A percentile compares a stretch with the other conserved stretches of the same genome.
phyloP scores from a whole-genome alignment of 2,329 filamentous ascomycete genomes.

The Phaeosphaeria sp. region DNA sequence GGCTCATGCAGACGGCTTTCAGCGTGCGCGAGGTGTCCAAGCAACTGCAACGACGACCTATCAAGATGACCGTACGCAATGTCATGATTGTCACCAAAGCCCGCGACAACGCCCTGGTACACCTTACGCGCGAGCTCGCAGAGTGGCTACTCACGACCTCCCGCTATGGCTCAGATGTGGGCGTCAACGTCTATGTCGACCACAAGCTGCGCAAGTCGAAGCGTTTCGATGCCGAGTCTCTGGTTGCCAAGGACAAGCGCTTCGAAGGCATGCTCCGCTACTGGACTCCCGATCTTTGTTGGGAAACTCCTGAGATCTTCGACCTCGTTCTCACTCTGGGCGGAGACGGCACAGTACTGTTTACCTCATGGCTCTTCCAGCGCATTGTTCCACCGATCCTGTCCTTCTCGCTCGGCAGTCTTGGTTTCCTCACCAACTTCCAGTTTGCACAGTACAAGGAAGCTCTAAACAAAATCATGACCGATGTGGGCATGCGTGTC shows the following conservation, averaged over 20 bases:
- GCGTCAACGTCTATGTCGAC: slow-evolving; percentile 98
- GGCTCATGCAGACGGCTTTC: slow-evolving; percentile 92
- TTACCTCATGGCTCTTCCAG: slow-evolving; percentile 92
- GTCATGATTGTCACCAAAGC: slow-evolving; percentile 99
- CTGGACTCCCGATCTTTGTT: slow-evolving; percentile 96
- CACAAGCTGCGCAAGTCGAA: slow-evolving; percentile 88
- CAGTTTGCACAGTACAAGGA: slow-evolving; percentile 87
- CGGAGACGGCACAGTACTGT: slow-evolving; percentile 85
- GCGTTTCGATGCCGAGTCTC: slow-evolving; percentile 78
- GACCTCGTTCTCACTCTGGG: slow-evolving; percentile 90
- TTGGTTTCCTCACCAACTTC: slow-evolving; percentile 89
- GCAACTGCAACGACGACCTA: slow-evolving; percentile 88
- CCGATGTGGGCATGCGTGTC: slow-evolving; percentile 92
- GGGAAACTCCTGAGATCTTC: slow-evolving; percentile 91
- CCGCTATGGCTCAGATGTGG: slow-evolving; percentile 86
- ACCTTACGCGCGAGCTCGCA: slow-evolving; percentile 84
- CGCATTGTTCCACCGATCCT: slow-evolving; percentile 84
- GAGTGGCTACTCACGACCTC: slow-evolving; percentile 89
- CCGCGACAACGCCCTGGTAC: slow-evolving; percentile 89
- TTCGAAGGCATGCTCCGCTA: slow-evolving; percentile 88
- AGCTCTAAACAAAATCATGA: slow-evolving; percentile 89
- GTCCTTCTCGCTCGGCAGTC: slow-evolving; percentile 82
- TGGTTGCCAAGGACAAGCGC: slow-evolving; percentile 75
- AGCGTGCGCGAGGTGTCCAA: slow-evolving; percentile 95
- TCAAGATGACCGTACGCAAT: slow-evolving; percentile 89